These are phyloP conservation scores for Leccinellum rugosiceps DNA, from an alignment of 768 basidiomycete genomes.

Conservation along the genomic window DNA sequence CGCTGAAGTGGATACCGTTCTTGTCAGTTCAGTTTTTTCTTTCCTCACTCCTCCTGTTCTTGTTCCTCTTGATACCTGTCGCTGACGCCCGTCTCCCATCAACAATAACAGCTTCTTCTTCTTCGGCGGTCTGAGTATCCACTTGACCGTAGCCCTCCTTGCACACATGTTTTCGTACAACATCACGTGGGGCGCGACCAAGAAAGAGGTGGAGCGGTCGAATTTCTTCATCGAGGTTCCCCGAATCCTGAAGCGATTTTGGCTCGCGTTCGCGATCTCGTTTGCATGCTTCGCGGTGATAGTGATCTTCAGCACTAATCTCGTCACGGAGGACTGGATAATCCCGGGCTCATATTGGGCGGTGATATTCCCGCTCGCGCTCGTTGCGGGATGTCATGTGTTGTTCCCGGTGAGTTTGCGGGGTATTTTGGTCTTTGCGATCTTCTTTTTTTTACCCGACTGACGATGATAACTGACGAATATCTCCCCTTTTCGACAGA, in stretches of 20 bases:
- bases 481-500: slow-evolving; percentile 34
- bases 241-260: slow-evolving; percentile 76
- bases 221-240: slow-evolving; percentile 93
- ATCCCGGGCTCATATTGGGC: slow-evolving; percentile 67
- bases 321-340: slow-evolving; percentile 63
- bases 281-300: slow-evolving; percentile 50
- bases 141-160: slow-evolving; percentile 50
- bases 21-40: slow-evolving; percentile 25
- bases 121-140: slow-evolving; percentile 54
- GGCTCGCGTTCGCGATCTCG: slow-evolving; percentile 57
- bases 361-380: slow-evolving; percentile 70
- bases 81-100: not conserved
- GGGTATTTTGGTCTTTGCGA: not conserved
- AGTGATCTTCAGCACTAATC: slow-evolving; percentile 44
- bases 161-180: slow-evolving; percentile 61
- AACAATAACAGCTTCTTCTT: slow-evolving; percentile 41
- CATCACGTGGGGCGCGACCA: slow-evolving; percentile 57
- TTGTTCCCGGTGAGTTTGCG: slow-evolving; percentile 63
- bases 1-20: slow-evolving; percentile 31
- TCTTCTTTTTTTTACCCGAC: not conserved
- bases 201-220: slow-evolving; percentile 83
- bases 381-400: slow-evolving; percentile 64
- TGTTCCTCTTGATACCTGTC: not conserved
- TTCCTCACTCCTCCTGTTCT: not conserved
- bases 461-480: not conserved